A percentile compares a stretch with the other conserved stretches of the same genome.
These are phyloP conservation scores for Cyberlindnera meyerae DNA, from an alignment of 805 yeast species.

Conservation along the genomic window DNA sequence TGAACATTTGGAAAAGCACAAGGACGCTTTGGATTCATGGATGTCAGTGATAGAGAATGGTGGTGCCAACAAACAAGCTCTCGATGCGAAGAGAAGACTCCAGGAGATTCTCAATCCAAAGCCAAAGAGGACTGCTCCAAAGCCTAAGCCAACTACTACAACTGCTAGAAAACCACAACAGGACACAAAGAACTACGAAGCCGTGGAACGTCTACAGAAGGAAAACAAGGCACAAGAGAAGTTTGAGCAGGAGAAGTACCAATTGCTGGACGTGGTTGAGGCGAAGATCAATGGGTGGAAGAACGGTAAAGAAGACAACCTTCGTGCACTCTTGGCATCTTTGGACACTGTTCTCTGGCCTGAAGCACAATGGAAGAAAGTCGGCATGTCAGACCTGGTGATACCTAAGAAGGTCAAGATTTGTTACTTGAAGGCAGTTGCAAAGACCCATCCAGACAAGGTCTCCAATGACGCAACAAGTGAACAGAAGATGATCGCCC, in stretches of 20 bases:
- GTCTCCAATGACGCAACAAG: conserved; percentile 50
- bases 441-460: conserved; percentile 88
- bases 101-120: conserved; percentile 57
- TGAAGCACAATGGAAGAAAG: conserved; percentile 58
- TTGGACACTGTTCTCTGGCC: conserved; percentile 67
- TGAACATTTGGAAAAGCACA: conserved; percentile 71
- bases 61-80: conserved; percentile 49
- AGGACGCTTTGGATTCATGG: conserved; percentile 59
- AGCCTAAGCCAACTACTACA: background rate
- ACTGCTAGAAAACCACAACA: no score
- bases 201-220: conserved; percentile 46
- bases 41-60: conserved; percentile 63
- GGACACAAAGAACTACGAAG: conserved; percentile 32
- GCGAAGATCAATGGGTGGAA: conserved; percentile 57
- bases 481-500: conserved; percentile 80
- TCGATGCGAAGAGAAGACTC: conserved; percentile 85
- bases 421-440: conserved; percentile 82
- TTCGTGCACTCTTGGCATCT: conserved; percentile 70
- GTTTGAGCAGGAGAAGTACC: conserved; percentile 53
- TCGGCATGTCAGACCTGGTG: conserved; percentile 70
- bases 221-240: conserved; percentile 41
- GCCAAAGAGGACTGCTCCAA: conserved; percentile 25
- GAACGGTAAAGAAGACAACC: conserved; percentile 69
- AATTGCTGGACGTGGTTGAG: conserved; percentile 60
- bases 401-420: conserved; percentile 87